A percentile compares a stretch with the other conserved stretches of the same genome.
These are phyloP conservation scores for Verticillium longisporum DNA, from an alignment of 2,329 filamentous ascomycete genomes.

Conservation along the genomic window DNA sequence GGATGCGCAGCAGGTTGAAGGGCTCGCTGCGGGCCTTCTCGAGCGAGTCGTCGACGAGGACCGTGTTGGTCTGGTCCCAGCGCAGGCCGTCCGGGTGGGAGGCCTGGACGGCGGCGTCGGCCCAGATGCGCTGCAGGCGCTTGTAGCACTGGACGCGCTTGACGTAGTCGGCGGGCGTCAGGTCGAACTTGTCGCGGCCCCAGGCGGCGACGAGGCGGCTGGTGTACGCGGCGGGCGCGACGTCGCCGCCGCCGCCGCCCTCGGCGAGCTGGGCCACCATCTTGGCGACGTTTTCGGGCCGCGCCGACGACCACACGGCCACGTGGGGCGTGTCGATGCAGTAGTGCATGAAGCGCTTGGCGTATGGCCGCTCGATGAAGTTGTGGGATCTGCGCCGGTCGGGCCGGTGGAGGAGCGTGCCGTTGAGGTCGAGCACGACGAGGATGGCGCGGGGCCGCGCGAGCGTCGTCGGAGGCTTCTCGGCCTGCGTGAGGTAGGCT, in stretches of 20 bases:
- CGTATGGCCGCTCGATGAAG: conserved; percentile 62
- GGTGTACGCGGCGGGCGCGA: conserved; percentile 34
- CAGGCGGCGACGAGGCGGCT: conserved; percentile 61
- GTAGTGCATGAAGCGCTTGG: conserved; percentile 64
- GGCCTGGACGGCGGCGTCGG: conserved; percentile 30
- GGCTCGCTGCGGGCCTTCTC: conserved; percentile 81
- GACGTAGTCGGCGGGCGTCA: conserved; percentile 58
- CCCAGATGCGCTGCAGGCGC: conserved; percentile 69
- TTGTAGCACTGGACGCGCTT: conserved; percentile 84
- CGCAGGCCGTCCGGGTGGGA: conserved; percentile 34
- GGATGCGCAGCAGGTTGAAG: conserved; percentile 71
- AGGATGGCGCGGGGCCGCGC: conserved; percentile 57
- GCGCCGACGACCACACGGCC: conserved; percentile 88
- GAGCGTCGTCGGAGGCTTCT: conserved; percentile 31
- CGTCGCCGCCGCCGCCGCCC: conserved; percentile 13
- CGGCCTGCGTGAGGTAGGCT: conserved; percentile 53
- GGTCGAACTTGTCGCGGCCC: conserved; percentile 69
- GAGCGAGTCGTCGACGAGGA: conserved; percentile 78
- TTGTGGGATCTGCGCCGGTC: conserved; percentile 33
- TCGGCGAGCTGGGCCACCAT: conserved; percentile 62
- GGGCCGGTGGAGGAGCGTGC: conserved; percentile 74
- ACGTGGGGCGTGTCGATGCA: conserved; percentile 69
- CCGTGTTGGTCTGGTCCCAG: conserved; percentile 82
- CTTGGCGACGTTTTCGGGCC: conserved; percentile 59
- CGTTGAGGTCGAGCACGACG: conserved; percentile 87